Evolutionary conservation across 495 filamentous ascomycete species (phyloP), one percentile per base, ranked within the genome.

Genomic region (Immersiella caudata): DNA sequence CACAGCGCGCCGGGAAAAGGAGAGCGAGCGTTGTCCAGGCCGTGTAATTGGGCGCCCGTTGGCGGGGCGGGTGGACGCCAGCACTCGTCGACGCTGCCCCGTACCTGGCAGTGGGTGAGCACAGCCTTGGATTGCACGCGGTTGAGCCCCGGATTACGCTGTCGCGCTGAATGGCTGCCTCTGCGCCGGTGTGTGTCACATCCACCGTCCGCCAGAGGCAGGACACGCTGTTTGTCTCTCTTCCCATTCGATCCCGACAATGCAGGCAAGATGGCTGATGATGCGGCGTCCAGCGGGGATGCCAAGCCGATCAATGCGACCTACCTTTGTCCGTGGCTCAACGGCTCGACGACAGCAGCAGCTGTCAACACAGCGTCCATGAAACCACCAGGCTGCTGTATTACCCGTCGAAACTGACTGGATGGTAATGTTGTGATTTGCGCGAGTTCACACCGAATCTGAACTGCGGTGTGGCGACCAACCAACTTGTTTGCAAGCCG

Each of bases 181-280:
- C 22, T 12, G 0, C 6, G 8, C 51, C 63, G 63, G 52, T 58
- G 63, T 65, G 63, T 65, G 63, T 65, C 52, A 65, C 51, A 36
- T 27, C 29, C 27, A 46, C 20, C 51, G 33, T 11, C 49, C 50
- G n/a, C 12, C 20, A 50, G 49, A 54, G 49, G 49, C 21, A 65
- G 52, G 33, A 22, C 12, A 21, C n/a, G 51, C 22, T 40, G 20
- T n/a, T 16, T 25, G 33, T 33, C 50, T 26, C 26, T 9, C 18
- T 25, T 35, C n/a, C n/a, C n/a, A 57, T 65, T 65, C 63, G 26
- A 26, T 26, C 27, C 63, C 50, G 24, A 54, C 25, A 36, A 26
- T 36, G 25, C 14, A 9, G 29, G 14, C 26, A 2, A n/a, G 26
- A 29, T 16, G 57, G 57, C 57, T 60, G 22, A 24, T 5, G 25